Evolutionary conservation across 257 asterid species (phyloP).

Genomic region (Misopates orontium): DNA sequence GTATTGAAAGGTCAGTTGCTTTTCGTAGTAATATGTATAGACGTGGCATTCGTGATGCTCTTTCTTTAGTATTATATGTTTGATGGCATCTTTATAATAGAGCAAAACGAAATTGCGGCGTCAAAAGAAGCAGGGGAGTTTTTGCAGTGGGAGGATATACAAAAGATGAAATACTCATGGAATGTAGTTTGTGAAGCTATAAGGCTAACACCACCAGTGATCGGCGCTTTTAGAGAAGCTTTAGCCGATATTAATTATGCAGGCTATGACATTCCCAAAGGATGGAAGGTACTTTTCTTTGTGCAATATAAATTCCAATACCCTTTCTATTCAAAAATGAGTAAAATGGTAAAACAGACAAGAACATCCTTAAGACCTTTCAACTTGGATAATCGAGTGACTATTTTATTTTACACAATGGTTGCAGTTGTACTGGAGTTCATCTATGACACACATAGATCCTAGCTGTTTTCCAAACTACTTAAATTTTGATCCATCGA

Average conservation of each 20-base stretch:
- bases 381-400: neutral
- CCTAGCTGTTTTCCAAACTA: constrained; percentile 31
- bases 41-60: neutral
- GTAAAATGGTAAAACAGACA: neutral
- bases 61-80: neutral
- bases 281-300: constrained; percentile 74
- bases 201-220: constrained; percentile 58
- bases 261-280: constrained; percentile 77
- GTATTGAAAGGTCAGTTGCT: constrained; percentile 55
- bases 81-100: constrained; percentile 29
- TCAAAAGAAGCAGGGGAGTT: constrained; percentile 45
- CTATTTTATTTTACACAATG: neutral
- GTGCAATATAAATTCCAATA: neutral
- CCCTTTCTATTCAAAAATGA: neutral
- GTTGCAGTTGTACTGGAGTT: constrained; percentile 64
- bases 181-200: constrained; percentile 58
- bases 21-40: neutral
- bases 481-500: constrained; percentile 51
- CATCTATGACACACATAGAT: constrained; percentile 50
- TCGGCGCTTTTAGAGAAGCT: constrained; percentile 69
- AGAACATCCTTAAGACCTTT: too few relatives aligned
- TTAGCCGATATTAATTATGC: constrained; percentile 50
- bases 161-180: constrained; percentile 89
- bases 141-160: constrained; percentile 77
- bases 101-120: constrained; percentile 60